Percentiles rank a stretch among this genome's conserved stretches.
Conservation (phyloP, 2,329 filamentous ascomycete species). For the Cladosporium sp. region DNA sequence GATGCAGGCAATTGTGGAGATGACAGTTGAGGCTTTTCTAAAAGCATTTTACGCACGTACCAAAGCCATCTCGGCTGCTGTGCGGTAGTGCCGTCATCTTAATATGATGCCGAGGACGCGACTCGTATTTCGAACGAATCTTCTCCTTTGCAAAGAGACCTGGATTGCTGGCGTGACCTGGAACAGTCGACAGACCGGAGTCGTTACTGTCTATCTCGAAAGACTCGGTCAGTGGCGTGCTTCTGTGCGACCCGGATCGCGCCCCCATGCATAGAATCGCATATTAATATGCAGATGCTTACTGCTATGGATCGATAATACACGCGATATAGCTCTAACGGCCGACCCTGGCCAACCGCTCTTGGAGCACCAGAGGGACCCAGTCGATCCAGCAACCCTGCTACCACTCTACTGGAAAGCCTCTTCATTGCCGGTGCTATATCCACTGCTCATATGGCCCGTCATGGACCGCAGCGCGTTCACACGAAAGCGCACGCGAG, state of each 20-base stretch:
- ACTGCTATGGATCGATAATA: not conserved
- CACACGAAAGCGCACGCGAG: conserved; percentile 22
- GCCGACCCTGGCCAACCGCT: not conserved
- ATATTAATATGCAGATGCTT: not conserved
- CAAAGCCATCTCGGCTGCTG: too few relatives aligned
- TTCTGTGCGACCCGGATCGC: not conserved
- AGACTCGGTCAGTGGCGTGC: too few relatives aligned
- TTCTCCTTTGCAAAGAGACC: too few relatives aligned
- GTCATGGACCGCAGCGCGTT: conserved; percentile 24
- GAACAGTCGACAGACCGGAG: too few relatives aligned
- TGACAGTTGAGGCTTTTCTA: too few relatives aligned
- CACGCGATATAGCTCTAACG: not conserved
- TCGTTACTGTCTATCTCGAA: too few relatives aligned
- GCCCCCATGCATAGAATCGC: not conserved
- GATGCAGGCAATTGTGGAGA: too few relatives aligned
- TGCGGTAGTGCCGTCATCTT: too few relatives aligned
- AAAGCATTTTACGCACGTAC: too few relatives aligned
- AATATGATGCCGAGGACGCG: too few relatives aligned
- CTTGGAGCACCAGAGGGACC: conserved; percentile 1
- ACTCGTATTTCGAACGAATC: too few relatives aligned
- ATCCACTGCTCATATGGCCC: conserved; percentile 20
- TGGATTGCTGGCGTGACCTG: too few relatives aligned
- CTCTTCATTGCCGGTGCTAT: conserved; percentile 10
- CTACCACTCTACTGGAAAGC: conserved; percentile 4
- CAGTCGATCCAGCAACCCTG: not conserved